Evolutionary conservation across 768 basidiomycete species (phyloP), one percentile per base, ranked within the genome.

Genomic region (Trametes villosa): DNA sequence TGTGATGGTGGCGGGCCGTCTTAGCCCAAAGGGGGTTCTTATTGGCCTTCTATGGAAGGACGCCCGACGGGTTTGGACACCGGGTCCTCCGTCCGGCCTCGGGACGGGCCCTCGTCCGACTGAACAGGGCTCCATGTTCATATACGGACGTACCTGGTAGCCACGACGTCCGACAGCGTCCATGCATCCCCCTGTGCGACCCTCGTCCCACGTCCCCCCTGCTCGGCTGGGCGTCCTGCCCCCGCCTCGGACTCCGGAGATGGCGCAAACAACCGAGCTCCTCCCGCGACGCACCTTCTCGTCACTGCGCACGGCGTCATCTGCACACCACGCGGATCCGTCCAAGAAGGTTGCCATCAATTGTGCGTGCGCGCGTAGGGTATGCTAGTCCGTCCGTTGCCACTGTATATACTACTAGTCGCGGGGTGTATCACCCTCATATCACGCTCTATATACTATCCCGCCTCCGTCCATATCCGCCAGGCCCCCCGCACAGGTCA

Each of bases 31-130:
- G 26, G 44, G 47, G 55, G 12, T 40, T 29, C 24, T 20, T 38
- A 48, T 36, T 31, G 29, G 29, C 46, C 55, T 57, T 57, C 46
- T 47, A 17, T 48, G 55, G 45, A 57, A 57, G 4, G 34, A 11
- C 31, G 33, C 34, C 42, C 41, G 46, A 48, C 55, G 46, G 55
- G n/a, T 38, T 44, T 9, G 26, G 24, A n/a, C 9, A 20, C 55
- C 55, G 55, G 27, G 18, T 48, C 26, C 55, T 57, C 55, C 46
- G 55, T 22, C 41, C 18, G 18, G 13, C 36, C 36, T 18, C 36
- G 36, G 15, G 15, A 38, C 36, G 36, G 36, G 15, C 15, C 36
- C 36, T 38, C 36, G 15, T 18, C 36, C 4, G 36, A 18, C 36
- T 3, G 36, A 15, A 12, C 36, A 12, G 15, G 12, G 15, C 11